Percentiles rank a stretch among this genome's conserved stretches.
phyloP scores from a whole-genome alignment of 2,329 filamentous ascomycete genomes.

The Alternaria viburni region DNA sequence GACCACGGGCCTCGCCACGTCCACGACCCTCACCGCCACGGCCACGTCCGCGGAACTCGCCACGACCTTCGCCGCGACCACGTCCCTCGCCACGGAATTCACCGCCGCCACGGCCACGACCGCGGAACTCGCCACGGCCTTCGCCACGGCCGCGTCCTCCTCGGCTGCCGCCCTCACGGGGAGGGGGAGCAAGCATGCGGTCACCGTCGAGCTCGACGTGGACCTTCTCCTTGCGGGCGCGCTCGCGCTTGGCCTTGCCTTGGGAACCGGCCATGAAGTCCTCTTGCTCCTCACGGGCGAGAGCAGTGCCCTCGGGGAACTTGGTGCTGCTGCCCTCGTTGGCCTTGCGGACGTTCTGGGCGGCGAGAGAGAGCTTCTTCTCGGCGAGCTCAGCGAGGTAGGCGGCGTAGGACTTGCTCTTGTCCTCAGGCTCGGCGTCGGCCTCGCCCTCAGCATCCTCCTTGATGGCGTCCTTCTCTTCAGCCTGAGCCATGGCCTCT shows the following conservation, averaged over 20 bases:
- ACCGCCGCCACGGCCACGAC: conserved; percentile 59
- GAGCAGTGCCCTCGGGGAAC: conserved; percentile 82
- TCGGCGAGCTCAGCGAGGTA: conserved; percentile 80
- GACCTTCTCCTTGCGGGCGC: conserved; percentile 91
- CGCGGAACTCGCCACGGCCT: conserved; percentile 60
- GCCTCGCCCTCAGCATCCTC: conserved; percentile 50
- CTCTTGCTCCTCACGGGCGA: conserved; percentile 66
- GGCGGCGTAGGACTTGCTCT: conserved; percentile 86
- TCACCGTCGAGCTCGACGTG: conserved; percentile 83
- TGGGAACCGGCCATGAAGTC: conserved; percentile 74
- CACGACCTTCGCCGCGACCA: conserved; percentile 57
- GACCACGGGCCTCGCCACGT: conserved; percentile 56
- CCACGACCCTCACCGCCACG: conserved; percentile 54
- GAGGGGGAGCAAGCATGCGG: conserved; percentile 63
- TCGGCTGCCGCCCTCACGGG: conserved; percentile 53
- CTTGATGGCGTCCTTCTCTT: conserved; percentile 70
- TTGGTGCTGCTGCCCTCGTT: conserved; percentile 97
- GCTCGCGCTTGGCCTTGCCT: conserved; percentile 82
- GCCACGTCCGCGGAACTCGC: conserved; percentile 55
- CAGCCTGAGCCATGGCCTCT: conserved; percentile 83
- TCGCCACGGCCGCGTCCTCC: conserved; percentile 56
- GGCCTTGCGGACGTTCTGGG: conserved; percentile 79
- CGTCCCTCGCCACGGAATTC: conserved; percentile 51
- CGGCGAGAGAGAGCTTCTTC: conserved; percentile 76
- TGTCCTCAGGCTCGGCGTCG: conserved; percentile 73